Evolutionary conservation across 2,329 filamentous ascomycete genomes (phyloP).

Genomic region (Aspergillus brasiliensis): DNA sequence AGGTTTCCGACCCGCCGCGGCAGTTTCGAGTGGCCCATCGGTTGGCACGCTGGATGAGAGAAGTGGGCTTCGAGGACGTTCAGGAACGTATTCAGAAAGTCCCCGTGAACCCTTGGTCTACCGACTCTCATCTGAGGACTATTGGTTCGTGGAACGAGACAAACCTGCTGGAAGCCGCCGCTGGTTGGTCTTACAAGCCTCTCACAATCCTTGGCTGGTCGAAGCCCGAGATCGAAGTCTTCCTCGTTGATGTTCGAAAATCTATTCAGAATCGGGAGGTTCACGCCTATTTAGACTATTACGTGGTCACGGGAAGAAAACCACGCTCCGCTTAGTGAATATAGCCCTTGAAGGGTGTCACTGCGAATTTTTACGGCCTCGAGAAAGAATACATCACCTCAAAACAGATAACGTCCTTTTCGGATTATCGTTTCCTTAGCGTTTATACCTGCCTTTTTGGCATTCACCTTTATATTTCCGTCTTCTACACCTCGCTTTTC

Average conservation of each 20-base stretch:
- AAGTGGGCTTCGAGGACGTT: slow-evolving; percentile 61
- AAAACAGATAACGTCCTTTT: not conserved
- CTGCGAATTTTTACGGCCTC: not conserved
- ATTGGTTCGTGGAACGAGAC: slow-evolving; percentile 53
- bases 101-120: slow-evolving; percentile 55
- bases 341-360: slow-evolving; percentile 9
- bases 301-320: slow-evolving; percentile 43
- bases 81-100: slow-evolving; percentile 56
- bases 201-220: slow-evolving; percentile 47
- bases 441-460: not conserved
- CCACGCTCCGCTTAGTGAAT: slow-evolving; percentile 26
- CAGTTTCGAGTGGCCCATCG: slow-evolving; percentile 57
- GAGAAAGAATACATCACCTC: not conserved
- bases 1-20: slow-evolving; percentile 44
- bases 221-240: slow-evolving; percentile 50
- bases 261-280: slow-evolving; percentile 43
- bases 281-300: slow-evolving; percentile 46
- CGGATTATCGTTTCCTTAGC: not conserved
- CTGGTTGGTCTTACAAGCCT: slow-evolving; percentile 49
- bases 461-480: not conserved
- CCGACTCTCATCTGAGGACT: slow-evolving; percentile 49
- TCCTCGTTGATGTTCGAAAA: slow-evolving; percentile 47
- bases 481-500: not conserved
- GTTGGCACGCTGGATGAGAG: slow-evolving; percentile 56
- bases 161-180: slow-evolving; percentile 48